Evolutionary conservation across 2,329 filamentous ascomycete genomes (phyloP).

Genomic region (Fusarium acutatum): DNA sequence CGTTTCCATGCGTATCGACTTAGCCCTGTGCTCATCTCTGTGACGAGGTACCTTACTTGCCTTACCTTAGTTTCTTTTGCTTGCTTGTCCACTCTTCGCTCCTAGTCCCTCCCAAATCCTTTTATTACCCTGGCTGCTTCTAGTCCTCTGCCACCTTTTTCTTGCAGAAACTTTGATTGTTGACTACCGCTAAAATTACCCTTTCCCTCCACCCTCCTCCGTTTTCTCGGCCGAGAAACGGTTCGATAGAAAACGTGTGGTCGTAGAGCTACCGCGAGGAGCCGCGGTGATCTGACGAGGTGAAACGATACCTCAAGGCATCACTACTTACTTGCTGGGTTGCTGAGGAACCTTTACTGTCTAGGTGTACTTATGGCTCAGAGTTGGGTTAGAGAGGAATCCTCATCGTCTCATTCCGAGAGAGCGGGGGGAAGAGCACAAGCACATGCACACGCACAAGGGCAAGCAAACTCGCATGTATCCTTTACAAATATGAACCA

Average conservation of each 20-base stretch:
- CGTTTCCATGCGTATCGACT: conserved; percentile 23
- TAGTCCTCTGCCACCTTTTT: conserved; percentile 19
- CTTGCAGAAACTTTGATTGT: conserved; percentile 20
- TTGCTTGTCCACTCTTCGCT: conserved; percentile 1
- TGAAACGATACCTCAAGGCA: conserved; percentile 6
- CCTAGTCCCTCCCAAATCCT: conserved; percentile 2
- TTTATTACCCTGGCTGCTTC: conserved; percentile 22
- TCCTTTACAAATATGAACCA: conserved; percentile 10
- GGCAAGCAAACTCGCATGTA: conserved; percentile 1
- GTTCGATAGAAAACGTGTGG: conserved; percentile 7
- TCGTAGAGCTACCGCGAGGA: conserved; percentile 23
- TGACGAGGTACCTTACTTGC: conserved; percentile 1
- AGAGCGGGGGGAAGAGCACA: conserved; percentile 15
- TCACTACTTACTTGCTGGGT: background rate
- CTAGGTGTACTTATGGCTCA: conserved; percentile 25
- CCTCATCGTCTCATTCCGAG: conserved; percentile 28
- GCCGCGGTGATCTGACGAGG: conserved; percentile 16
- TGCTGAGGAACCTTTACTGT: background rate
- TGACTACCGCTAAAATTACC: conserved; percentile 11
- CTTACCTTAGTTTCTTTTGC: conserved; percentile 9
- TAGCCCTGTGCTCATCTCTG: conserved; percentile 26
- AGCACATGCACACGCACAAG: background rate
- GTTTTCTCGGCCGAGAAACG: conserved; percentile 31
- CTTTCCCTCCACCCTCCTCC: conserved; percentile 14
- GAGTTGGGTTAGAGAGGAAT: conserved; percentile 34